Base-by-base conservation (phyloP, 768 basidiomycete species). In the Kondoa subrosea region DNA sequence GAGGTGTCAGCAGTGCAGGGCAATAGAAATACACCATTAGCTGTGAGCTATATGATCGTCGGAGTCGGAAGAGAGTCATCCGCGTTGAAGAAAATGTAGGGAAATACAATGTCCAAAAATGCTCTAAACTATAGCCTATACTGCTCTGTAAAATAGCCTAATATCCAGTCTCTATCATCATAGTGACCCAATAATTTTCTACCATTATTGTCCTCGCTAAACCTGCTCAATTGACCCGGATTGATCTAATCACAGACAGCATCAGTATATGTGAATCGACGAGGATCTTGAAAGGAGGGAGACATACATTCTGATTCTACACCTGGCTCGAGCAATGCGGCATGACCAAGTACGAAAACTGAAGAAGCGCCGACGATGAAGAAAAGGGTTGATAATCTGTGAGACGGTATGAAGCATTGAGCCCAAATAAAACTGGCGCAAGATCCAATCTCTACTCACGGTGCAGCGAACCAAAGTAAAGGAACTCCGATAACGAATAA, bases 401-500 rank as follows among this genome's bases (percentile, higher is more conserved):
- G 30, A 12, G 27, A 63, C 16, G n/a, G n/a, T n/a, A n/a, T n/a
- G n/a, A n/a, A n/a, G n/a, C n/a, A 32, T n/a, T 27, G 30, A 27
- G 33, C 29, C 33, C 17, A 63, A 33, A 32, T 63, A 32, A 17
- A 21, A 32, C 29, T 17, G 33, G 14, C n/a, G n/a, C n/a, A n/a
- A 31, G 29, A 32, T 17, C 8, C 12, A 60, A 31, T 12, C 8
- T 25, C 14, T 12, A 63, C 61, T n/a, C 27, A 63, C 61, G 79
- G 79, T 21, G 66, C 77, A 17, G 78, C 77, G 65, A 77, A 69
- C 84, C 85, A 89, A 68, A 96, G 83, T 60, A 95, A 81, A 1
- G 91, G 91, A 66, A 95, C 81, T 66, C 92, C 92, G 74, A 95
- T 87, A 72, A 91, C 85, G 79, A 97, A 95, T 34, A 97, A 87